These are phyloP conservation scores for Paspalum notatum DNA, from an alignment of 176 grass and related monocot genomes.

Conservation along the genomic window DNA sequence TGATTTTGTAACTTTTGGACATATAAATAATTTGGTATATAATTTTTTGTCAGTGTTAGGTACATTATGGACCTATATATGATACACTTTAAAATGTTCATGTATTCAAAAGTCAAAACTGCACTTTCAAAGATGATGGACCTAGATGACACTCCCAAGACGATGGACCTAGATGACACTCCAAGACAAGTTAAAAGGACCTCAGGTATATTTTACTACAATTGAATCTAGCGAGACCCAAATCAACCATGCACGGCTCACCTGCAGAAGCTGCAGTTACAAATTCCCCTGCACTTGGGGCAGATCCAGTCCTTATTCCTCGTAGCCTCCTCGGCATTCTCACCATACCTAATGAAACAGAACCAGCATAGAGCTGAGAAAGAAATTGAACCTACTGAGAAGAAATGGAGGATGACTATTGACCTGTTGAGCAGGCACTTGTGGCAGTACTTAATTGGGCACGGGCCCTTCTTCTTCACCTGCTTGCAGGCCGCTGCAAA, in stretches of 20 bases:
- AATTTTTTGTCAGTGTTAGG: too few species aligned
- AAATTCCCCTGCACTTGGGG: constrained; percentile 90
- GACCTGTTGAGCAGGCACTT: constrained; percentile 90
- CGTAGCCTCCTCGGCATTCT: constrained; percentile 64
- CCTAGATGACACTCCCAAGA: too few species aligned
- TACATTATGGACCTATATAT: too few species aligned
- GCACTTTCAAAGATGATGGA: too few species aligned
- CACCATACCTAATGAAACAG: constrained; percentile 65
- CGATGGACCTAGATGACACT: too few species aligned
- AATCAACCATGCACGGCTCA: constrained; percentile 36
- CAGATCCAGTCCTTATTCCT: constrained; percentile 61
- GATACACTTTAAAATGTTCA: too few species aligned
- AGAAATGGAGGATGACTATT: not conserved
- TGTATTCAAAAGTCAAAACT: too few species aligned
- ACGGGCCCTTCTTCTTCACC: constrained; percentile 57
- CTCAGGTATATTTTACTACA: too few species aligned
- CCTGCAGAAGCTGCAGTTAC: constrained; percentile 99
- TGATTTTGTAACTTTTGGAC: too few species aligned
- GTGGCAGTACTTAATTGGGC: constrained; percentile 76
- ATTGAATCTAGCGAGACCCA: not conserved
- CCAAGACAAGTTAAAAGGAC: too few species aligned
- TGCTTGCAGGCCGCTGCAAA: constrained; percentile 73
- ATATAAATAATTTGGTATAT: too few species aligned
- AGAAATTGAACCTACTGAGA: not conserved
- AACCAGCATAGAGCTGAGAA: not conserved